phyloP scores from a whole-genome alignment of 768 basidiomycete genomes.

The Rubroboletus satanas region DNA sequence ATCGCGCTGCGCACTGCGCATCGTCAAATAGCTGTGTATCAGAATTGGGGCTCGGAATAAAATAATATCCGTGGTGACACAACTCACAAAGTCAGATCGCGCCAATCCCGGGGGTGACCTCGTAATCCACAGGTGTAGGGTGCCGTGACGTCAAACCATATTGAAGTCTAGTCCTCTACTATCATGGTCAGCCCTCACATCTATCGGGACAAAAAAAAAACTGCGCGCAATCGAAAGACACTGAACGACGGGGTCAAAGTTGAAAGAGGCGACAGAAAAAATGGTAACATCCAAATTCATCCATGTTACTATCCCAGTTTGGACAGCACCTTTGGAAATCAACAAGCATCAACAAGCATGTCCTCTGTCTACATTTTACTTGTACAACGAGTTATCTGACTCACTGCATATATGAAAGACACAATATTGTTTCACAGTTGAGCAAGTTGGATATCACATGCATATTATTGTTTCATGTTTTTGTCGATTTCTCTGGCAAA shows the following conservation, averaged over 20 bases:
- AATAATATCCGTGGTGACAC: neutral
- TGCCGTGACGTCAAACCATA: neutral
- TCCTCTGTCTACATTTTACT: too few species aligned
- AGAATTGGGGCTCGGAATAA: neutral
- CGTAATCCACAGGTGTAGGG: neutral
- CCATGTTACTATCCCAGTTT: neutral
- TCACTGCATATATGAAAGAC: too few species aligned
- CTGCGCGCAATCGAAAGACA: neutral
- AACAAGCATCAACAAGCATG: neutral
- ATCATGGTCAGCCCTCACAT: neutral
- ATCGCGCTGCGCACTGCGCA: neutral
- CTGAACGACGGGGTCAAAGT: neutral
- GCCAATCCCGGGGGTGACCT: neutral
- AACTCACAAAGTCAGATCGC: neutral
- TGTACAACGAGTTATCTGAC: too few species aligned
- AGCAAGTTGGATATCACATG: too few species aligned
- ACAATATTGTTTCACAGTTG: too few species aligned
- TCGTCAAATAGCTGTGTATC: neutral
- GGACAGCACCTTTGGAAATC: neutral
- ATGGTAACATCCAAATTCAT: neutral
- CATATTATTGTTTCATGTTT: too few species aligned
- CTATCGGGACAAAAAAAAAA: neutral
- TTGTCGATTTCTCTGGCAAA: too few species aligned
- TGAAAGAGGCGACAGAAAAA: neutral
- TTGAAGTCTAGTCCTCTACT: neutral